phyloP scores from a whole-genome alignment of 768 basidiomycete species.

The Gyrodon lividus region DNA sequence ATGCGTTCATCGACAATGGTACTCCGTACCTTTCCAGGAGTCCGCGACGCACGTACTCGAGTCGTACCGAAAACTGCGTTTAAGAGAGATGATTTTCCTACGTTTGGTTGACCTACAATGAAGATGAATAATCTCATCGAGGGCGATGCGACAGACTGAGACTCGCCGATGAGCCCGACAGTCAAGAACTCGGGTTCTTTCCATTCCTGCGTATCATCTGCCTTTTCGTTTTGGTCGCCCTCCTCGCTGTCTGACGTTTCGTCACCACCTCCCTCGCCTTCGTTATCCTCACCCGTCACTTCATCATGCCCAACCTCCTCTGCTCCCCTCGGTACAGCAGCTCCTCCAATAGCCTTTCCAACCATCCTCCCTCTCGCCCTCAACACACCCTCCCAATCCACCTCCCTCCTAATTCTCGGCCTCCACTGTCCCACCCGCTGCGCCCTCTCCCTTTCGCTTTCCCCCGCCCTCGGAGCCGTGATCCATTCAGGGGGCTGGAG shows the following conservation, averaged over 20 bases:
- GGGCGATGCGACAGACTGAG: neutral
- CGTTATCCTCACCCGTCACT: constrained; percentile 11
- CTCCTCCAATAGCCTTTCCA: constrained; percentile 44
- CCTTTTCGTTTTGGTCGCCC: constrained; percentile 11
- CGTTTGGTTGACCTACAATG: constrained; percentile 82
- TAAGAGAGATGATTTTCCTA: constrained; percentile 89
- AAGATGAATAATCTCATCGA: neutral
- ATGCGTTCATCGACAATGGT: neutral
- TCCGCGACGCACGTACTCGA: constrained; percentile 80
- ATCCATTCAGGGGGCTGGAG: constrained; percentile 65
- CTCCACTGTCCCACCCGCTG: constrained; percentile 60
- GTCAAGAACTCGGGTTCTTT: constrained; percentile 65
- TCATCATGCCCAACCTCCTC: neutral
- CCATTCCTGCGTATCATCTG: constrained; percentile 11
- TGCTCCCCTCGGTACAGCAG: constrained; percentile 34
- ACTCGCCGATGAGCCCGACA: constrained; percentile 73
- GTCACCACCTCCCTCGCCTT: constrained; percentile 25
- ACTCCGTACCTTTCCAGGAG: constrained; percentile 73
- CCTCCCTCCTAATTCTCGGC: constrained; percentile 56
- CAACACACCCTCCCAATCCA: constrained; percentile 75
- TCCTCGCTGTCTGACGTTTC: constrained; percentile 14
- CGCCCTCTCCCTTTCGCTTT: constrained; percentile 45
- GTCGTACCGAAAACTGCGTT: constrained; percentile 85
- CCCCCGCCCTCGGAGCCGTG: constrained; percentile 30
- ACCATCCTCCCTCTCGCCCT: constrained; percentile 43